Base-by-base conservation (phyloP, 2,329 filamentous ascomycete genomes). In the Plectosphaerella plurivora region DNA sequence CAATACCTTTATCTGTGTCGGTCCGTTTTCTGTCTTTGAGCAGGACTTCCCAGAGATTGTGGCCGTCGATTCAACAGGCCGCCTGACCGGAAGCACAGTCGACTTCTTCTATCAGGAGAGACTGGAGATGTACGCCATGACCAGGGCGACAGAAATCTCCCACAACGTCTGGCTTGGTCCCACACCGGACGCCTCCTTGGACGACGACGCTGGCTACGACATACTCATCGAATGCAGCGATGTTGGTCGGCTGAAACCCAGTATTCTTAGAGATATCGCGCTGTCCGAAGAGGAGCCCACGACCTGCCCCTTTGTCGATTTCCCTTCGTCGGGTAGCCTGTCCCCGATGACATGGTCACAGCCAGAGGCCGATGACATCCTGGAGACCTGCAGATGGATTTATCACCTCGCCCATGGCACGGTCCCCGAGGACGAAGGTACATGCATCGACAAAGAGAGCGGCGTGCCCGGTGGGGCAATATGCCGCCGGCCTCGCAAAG, bases 241-340 rank as follows among this genome's bases (percentile, higher is more conserved):
- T 66, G 72, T 91, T 22, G 92, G 91, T 3, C 84, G 86, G 45
- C 77, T 97, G 12, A 87, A 92, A 55, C 78, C 85, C 0, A 76
- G 77, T n/a, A 78, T 81, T 6, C 73, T 97, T 46, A 77, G 81
- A 53, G 73, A 79, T 49, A 74, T 92, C 52, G 79, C 83, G 28
- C 79, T 87, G 59, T 63, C 79, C 15, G 18, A 78, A 45, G 71
- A 74, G 12, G 69, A 72, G 36, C 66, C 63, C 16, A 28, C 24
- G 5, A 48, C 62, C 7, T 65, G 67, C 35, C 66, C 67, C 18
- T 73, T 72, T 57, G 73, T 95, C 50, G 88, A 96, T 59, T 97
- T 97, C 56, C 93, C 93, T 1, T 94, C 91, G 0, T 97, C 93
- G 2, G 94, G 94, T n/a, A 95, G 90, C 61, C 89, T 97, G 51